These are phyloP conservation scores for Boletus fagicola DNA, from an alignment of 768 basidiomycete genomes.

Conservation along the genomic window DNA sequence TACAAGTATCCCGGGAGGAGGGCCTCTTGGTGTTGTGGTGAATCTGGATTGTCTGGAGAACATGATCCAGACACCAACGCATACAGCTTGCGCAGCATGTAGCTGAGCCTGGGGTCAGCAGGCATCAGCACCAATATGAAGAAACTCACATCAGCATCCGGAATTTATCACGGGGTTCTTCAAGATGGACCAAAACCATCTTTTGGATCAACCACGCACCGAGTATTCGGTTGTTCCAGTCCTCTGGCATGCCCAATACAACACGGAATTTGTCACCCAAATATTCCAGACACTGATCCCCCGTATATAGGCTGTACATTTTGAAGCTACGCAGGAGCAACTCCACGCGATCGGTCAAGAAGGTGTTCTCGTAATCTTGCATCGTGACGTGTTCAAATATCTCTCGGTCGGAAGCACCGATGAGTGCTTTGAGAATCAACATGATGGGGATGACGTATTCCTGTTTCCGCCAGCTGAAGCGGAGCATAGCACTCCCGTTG, in stretches of 20 bases:
- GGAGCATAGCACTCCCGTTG: constrained; percentile 93
- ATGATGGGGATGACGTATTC: constrained; percentile 99
- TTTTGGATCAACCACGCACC: constrained; percentile 83
- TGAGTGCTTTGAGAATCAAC: constrained; percentile 91
- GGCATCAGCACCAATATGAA: not conserved
- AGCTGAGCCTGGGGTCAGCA: constrained; percentile 48
- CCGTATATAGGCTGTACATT: constrained; percentile 82
- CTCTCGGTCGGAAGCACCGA: constrained; percentile 89
- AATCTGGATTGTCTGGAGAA: constrained; percentile 95
- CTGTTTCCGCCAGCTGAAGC: constrained; percentile 96
- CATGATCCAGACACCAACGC: constrained; percentile 86
- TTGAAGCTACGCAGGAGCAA: constrained; percentile 93
- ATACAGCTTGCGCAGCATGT: constrained; percentile 96
- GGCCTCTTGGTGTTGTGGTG: constrained; percentile 97
- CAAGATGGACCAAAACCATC: constrained; percentile 87
- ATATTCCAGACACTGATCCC: constrained; percentile 90
- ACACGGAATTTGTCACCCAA: constrained; percentile 96
- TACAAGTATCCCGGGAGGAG: constrained; percentile 90
- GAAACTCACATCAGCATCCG: constrained; percentile 76
- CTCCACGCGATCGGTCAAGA: constrained; percentile 96
- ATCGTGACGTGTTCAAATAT: constrained; percentile 96
- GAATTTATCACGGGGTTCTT: constrained; percentile 88
- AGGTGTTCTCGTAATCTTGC: constrained; percentile 96
- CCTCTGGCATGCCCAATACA: constrained; percentile 86
- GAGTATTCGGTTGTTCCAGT: constrained; percentile 81